These are phyloP conservation scores for Apostasia shenzhenica DNA, from an alignment of 106 monocot species.

Conservation along the genomic window DNA sequence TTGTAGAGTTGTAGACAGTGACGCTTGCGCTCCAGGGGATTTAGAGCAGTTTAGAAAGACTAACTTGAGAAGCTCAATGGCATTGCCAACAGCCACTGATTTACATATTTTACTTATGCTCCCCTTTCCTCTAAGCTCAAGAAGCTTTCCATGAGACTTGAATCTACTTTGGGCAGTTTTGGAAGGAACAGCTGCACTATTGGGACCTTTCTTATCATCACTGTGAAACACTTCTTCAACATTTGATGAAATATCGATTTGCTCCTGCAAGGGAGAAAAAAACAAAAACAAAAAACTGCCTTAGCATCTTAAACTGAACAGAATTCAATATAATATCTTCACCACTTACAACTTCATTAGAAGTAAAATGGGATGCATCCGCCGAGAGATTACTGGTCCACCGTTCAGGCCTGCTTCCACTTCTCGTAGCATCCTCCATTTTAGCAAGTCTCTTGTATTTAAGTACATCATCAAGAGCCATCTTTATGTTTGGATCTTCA, in stretches of 20 bases:
- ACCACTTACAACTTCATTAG: constrained; percentile 26
- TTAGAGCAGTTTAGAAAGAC: constrained; percentile 53
- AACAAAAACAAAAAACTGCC: neutral
- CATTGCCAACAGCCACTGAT: constrained; percentile 70
- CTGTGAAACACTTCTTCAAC: constrained; percentile 9
- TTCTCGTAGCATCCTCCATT: constrained; percentile 23
- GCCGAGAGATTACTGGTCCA: constrained; percentile 13
- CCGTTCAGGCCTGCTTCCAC: constrained; percentile 21
- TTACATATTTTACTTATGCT: constrained; percentile 29
- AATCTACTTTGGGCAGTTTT: constrained; percentile 16
- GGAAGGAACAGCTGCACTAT: neutral
- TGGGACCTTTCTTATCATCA: constrained; percentile 6
- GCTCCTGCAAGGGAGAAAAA: constrained; percentile 11
- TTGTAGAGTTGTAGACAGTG: constrained; percentile 47
- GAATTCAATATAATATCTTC: neutral
- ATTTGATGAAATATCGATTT: constrained; percentile 10
- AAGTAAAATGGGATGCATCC: constrained; percentile 11
- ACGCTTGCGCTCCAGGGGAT: constrained; percentile 42
- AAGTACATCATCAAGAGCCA: constrained; percentile 76
- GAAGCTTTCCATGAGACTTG: constrained; percentile 24
- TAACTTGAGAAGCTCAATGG: constrained; percentile 83
- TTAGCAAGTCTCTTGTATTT: constrained; percentile 46
- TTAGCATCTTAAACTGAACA: neutral
- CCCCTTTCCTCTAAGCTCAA: constrained; percentile 17
- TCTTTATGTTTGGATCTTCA: constrained; percentile 53